These are phyloP conservation scores for Rhododendron simsii DNA, from an alignment of 148 eudicot species.

Conservation along the genomic window DNA sequence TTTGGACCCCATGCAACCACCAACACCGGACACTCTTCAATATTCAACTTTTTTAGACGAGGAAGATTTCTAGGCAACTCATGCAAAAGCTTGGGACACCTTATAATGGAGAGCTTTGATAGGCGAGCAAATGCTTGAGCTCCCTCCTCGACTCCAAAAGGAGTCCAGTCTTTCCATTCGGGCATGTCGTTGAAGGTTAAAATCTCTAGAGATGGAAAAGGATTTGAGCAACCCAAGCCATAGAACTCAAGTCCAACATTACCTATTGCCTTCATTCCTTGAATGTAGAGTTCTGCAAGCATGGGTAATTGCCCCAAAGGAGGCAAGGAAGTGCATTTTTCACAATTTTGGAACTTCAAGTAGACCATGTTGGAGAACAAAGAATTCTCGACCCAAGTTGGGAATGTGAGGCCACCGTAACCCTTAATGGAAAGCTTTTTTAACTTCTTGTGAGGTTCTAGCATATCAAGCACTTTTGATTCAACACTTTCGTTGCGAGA, in stretches of 20 bases:
- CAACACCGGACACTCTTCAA: background rate
- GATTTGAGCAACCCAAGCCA: background rate
- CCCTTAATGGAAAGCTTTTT: background rate
- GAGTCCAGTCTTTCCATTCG: conserved; percentile 15
- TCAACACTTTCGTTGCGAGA: background rate
- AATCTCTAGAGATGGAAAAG: conserved; percentile 16
- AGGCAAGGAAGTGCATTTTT: conserved; percentile 11
- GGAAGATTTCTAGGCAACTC: background rate
- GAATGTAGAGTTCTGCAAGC: background rate
- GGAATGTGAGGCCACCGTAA: conserved; percentile 4
- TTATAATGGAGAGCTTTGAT: no score
- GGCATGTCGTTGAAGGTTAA: conserved; percentile 15
- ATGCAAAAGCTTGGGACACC: background rate
- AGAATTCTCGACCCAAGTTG: background rate
- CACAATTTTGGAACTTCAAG: background rate
- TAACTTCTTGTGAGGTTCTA: conserved; percentile 1
- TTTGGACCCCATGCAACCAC: background rate
- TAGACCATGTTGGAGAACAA: background rate
- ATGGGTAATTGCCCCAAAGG: background rate
- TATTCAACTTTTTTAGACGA: no score
- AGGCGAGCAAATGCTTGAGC: no score
- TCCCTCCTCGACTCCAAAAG: background rate
- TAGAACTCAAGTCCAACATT: conserved; percentile 15
- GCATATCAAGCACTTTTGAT: conserved; percentile 5
- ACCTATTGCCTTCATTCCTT: background rate